Conservation (phyloP, 2,329 filamentous ascomycete species). For the Pseudogymnoascus destructans region DNA sequence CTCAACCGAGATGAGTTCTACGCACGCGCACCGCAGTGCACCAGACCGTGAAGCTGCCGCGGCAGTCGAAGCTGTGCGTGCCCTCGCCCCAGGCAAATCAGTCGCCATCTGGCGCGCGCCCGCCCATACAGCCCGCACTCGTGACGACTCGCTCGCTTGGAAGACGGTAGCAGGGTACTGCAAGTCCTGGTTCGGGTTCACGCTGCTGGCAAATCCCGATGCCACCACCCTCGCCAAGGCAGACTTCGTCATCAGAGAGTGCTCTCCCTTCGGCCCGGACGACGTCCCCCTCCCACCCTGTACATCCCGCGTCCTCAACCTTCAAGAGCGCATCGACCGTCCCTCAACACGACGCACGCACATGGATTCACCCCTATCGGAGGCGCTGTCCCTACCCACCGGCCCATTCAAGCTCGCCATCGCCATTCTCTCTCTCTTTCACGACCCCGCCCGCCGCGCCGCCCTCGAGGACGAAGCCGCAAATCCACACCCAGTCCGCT, state of each 20-base stretch:
- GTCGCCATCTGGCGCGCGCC: conserved; percentile 12
- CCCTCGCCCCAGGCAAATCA: conserved; percentile 14
- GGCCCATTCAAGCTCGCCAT: conserved; percentile 22
- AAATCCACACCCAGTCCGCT: conserved; percentile 1
- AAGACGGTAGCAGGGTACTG: conserved; percentile 20
- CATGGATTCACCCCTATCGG: background rate
- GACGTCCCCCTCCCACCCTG: background rate
- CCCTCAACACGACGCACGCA: background rate
- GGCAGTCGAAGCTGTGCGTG: conserved; percentile 14
- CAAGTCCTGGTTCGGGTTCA: conserved; percentile 21
- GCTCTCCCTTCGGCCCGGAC: background rate
- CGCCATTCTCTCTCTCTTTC: conserved; percentile 17
- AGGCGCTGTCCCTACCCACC: conserved; percentile 16
- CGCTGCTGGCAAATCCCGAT: conserved; percentile 8
- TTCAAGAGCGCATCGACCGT: conserved; percentile 16
- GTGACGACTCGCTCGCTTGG: conserved; percentile 15
- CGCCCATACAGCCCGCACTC: background rate
- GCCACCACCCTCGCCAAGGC: conserved; percentile 8
- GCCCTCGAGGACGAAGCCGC: background rate
- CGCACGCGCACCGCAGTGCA: background rate
- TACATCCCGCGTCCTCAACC: conserved; percentile 15
- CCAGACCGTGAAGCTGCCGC: conserved; percentile 13
- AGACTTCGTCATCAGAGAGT: conserved; percentile 18
- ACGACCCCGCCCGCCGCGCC: background rate
- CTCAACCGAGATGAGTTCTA: background rate